Base-by-base conservation (phyloP, 164 flowering plant species). In the Umbellularia californica region DNA sequence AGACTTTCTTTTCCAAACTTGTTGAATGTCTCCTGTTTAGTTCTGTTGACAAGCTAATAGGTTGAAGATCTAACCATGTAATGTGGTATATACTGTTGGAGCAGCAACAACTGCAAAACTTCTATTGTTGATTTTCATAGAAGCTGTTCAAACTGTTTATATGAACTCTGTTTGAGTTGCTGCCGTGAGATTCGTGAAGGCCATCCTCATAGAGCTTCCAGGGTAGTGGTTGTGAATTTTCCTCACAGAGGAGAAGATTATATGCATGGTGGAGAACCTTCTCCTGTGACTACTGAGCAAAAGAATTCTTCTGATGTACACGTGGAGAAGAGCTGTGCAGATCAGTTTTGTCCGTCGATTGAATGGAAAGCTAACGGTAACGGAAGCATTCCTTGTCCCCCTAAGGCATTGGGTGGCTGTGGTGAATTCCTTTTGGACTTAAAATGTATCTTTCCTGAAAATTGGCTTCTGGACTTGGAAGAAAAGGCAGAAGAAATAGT, bases 131-230 rank as follows among this genome's bases (percentile, higher is more conserved):
- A 88, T 72, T 82, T 79, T 17, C 89, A 86, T 65, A 83, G 93
- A 79, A 85, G 84, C 80, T 91, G 96, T 76, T 70, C 81, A 25
- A 79, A 74, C 3, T 91, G 96, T 76, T 75, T 71, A 0, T 87
- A 78, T 84, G 93, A 91, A 24, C 85, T 91, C 12, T 91, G 96
- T 78, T 87, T 91, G 58, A 58, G 24, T n/a, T 91, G 93, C 71
- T 91, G 92, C 67, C 81, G 77, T 12, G 92, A 90, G 76, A 75
- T 91, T 25, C 88, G 90, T 35, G 82, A 79, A 52, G 88, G 86
- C 14, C 28, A 74, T 51, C 72, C 85, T 47, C 81, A 69, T 70
- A 84, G 82, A 28, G 79, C 76, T 51, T 67, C 58, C 0, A 76
- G 79, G 67, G 86, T 75, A 22, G 83, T 83, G 27, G 35, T 7